These are phyloP conservation scores for Penicillium verhagenii DNA, from an alignment of 495 filamentous ascomycete genomes.

Conservation along the genomic window DNA sequence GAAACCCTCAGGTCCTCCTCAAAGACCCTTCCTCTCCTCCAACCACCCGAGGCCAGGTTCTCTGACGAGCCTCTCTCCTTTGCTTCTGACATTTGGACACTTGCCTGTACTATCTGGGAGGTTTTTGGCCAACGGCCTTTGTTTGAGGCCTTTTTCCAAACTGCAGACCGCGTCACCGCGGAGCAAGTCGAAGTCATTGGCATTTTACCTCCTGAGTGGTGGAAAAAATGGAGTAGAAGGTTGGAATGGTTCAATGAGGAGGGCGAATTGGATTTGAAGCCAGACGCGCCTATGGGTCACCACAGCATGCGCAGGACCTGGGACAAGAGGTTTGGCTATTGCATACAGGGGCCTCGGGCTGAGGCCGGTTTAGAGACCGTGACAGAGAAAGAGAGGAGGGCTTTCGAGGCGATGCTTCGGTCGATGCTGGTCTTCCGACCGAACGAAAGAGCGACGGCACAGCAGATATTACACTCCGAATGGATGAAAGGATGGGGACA, in stretches of 20 bases:
- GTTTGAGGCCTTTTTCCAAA: slow-evolving; percentile 21
- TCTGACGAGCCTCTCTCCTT: slow-evolving; percentile 27
- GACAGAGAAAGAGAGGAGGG: slow-evolving; percentile 15
- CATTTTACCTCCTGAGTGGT: slow-evolving; percentile 30
- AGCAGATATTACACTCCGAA: slow-evolving; percentile 13
- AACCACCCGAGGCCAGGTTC: slow-evolving; percentile 25
- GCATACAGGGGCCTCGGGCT: slow-evolving; percentile 21
- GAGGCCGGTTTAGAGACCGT: slow-evolving; percentile 16
- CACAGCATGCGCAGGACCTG: slow-evolving; percentile 11
- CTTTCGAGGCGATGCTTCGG: slow-evolving; percentile 22
- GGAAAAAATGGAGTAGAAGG: slow-evolving; percentile 18
- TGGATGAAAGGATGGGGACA: slow-evolving; percentile 12
- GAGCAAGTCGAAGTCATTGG: slow-evolving; percentile 28
- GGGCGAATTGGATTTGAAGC: slow-evolving; percentile 13
- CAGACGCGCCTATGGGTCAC: slow-evolving; percentile 8
- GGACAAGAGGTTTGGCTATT: slow-evolving; percentile 13
- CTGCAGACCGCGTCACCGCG: slow-evolving; percentile 23
- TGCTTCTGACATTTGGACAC: slow-evolving; percentile 33
- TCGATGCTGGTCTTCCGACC: slow-evolving; percentile 18
- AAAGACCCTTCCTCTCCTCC: slow-evolving; percentile 19
- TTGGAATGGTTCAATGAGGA: slow-evolving; percentile 21
- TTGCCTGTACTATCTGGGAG: slow-evolving; percentile 32
- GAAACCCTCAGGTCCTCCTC: slow-evolving; percentile 9
- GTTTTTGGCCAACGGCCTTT: slow-evolving; percentile 29
- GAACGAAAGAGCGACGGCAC: slow-evolving; percentile 14